Conservation (phyloP, 257 asterid genomes). For the Echites panduratus region DNA sequence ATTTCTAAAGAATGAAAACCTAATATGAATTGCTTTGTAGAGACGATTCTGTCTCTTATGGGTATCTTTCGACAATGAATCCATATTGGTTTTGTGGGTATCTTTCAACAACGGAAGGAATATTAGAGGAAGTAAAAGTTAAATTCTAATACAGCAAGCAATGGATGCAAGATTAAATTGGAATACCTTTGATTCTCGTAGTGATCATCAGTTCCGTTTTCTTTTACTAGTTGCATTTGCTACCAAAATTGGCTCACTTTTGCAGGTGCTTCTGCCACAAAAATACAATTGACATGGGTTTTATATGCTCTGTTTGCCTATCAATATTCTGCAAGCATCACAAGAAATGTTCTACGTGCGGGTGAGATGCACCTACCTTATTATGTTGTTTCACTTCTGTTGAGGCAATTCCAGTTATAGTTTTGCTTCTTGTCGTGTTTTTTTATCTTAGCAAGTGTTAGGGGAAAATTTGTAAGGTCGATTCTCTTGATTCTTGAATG, state of each 20-base stretch:
- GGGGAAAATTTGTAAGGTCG: not conserved
- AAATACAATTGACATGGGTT: slow-evolving; percentile 86
- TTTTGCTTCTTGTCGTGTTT: not conserved
- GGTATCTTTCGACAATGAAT: not conserved
- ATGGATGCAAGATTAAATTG: not conserved
- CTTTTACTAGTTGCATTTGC: not conserved
- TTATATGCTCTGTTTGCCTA: slow-evolving; percentile 85
- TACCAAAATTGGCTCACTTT: not conserved
- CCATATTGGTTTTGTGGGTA: too few relatives aligned
- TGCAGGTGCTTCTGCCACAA: slow-evolving; percentile 96
- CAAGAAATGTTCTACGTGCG: slow-evolving; percentile 87
- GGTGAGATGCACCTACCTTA: slow-evolving; percentile 47
- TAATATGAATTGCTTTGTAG: not conserved
- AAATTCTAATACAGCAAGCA: not conserved
- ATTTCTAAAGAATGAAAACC: not conserved
- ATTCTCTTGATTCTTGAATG: not conserved
- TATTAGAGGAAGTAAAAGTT: not conserved
- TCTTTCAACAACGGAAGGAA: not conserved
- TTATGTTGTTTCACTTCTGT: not conserved
- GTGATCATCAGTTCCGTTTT: slow-evolving; percentile 1
- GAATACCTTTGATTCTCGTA: not conserved
- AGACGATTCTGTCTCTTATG: not conserved
- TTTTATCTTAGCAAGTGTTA: not conserved
- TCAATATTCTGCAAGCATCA: slow-evolving; percentile 92
- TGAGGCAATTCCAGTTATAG: not conserved